phyloP scores from a whole-genome alignment of 768 basidiomycete genomes.

The Boletus tomentosulus region DNA sequence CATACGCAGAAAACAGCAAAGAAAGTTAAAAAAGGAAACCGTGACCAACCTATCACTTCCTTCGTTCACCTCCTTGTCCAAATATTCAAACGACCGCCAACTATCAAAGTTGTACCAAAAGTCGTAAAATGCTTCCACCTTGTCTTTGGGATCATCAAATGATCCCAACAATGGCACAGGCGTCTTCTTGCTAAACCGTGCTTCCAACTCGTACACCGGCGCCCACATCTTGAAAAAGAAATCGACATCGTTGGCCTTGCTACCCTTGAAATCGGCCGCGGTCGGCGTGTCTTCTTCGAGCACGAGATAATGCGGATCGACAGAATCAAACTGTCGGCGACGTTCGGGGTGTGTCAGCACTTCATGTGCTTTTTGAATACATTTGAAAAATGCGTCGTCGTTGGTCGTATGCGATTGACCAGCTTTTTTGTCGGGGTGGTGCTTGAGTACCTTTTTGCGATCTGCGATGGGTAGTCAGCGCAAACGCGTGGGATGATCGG shows the following conservation, averaged over 20 bases:
- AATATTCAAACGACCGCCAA: constrained; percentile 97
- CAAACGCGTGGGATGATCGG: background rate
- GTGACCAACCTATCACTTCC: constrained; percentile 82
- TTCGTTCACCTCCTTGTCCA: constrained; percentile 98
- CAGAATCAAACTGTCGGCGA: constrained; percentile 93
- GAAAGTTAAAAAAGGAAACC: background rate
- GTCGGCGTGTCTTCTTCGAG: constrained; percentile 77
- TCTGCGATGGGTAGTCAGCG: constrained; percentile 46
- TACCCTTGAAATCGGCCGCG: constrained; percentile 50
- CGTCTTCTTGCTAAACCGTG: constrained; percentile 84
- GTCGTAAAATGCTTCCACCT: constrained; percentile 93
- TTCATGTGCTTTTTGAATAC: constrained; percentile 98
- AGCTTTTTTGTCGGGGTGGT: constrained; percentile 97
- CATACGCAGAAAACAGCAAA: background rate
- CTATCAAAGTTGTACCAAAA: constrained; percentile 99
- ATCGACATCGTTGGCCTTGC: constrained; percentile 43
- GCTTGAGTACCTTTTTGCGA: constrained; percentile 97
- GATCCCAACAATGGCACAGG: constrained; percentile 82
- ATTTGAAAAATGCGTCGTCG: constrained; percentile 99
- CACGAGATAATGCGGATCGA: constrained; percentile 74
- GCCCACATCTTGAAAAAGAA: constrained; percentile 69
- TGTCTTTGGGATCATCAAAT: constrained; percentile 66
- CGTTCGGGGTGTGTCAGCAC: constrained; percentile 83
- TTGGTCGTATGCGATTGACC: constrained; percentile 76
- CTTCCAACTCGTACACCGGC: constrained; percentile 86